A percentile compares a stretch with the other conserved stretches of the same genome.
These are phyloP conservation scores for Arctium minus DNA, from an alignment of 129 eudicot species.

Conservation along the genomic window DNA sequence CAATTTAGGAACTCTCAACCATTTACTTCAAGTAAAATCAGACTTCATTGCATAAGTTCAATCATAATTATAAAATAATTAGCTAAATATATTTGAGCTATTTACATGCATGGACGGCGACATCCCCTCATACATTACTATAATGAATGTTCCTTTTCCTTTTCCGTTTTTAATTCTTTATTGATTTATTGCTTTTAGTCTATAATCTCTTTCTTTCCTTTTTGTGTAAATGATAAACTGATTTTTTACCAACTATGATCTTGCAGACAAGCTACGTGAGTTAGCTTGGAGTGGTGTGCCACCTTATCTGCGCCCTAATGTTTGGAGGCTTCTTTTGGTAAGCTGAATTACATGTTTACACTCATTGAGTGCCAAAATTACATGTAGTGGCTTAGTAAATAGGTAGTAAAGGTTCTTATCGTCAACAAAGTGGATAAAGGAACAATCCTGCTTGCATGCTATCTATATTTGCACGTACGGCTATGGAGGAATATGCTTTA, in stretches of 20 bases:
- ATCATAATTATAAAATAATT: too few relatives aligned
- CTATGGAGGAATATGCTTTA: background rate
- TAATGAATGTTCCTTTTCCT: constrained; percentile 3
- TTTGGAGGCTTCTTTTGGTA: constrained; percentile 95
- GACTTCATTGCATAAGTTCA: background rate
- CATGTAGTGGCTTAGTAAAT: background rate
- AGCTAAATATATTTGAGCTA: background rate
- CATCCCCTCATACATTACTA: background rate
- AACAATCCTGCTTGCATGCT: background rate
- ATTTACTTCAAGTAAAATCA: background rate
- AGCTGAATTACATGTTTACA: background rate
- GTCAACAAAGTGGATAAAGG: background rate
- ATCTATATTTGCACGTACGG: background rate
- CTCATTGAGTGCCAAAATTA: background rate
- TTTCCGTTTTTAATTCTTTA: background rate
- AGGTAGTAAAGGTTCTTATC: background rate
- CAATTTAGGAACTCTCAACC: background rate
- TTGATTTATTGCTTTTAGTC: background rate
- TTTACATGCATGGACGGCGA: background rate
- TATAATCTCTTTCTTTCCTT: background rate
- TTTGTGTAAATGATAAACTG: background rate
- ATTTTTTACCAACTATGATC: background rate
- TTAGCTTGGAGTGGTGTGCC: constrained; percentile 89
- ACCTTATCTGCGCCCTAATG: constrained; percentile 65
- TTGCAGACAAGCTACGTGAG: constrained; percentile 73